These are phyloP conservation scores for Termitomyces sp. DNA, from an alignment of 768 basidiomycete genomes.

Conservation along the genomic window DNA sequence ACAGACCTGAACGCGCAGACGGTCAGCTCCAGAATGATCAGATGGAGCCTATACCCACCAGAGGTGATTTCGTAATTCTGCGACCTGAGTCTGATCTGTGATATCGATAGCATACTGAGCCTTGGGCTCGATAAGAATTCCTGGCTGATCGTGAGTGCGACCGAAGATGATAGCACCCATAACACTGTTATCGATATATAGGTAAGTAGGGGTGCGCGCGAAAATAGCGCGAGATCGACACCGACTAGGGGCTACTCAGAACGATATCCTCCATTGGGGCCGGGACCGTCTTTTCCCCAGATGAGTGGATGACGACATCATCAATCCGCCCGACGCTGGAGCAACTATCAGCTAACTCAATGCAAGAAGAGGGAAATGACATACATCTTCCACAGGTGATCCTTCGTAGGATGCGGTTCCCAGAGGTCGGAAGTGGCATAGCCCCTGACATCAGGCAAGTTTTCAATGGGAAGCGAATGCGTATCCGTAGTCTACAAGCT, in stretches of 20 bases:
- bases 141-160: slow-evolving; percentile 24
- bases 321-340: slow-evolving; percentile 36
- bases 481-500: slow-evolving; percentile 22
- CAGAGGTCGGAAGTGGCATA: slow-evolving; percentile 38
- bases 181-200: slow-evolving; percentile 1
- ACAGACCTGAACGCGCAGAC: slow-evolving; percentile 24
- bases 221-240: not conserved
- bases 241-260: slow-evolving; percentile 21
- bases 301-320: slow-evolving; percentile 35
- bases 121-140: slow-evolving; percentile 24
- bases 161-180: slow-evolving; percentile 37
- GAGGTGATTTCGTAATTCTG: slow-evolving; percentile 29
- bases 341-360: not conserved
- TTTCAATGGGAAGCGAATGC: slow-evolving; percentile 28
- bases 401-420: slow-evolving; percentile 33
- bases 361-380: not conserved
- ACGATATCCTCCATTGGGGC: slow-evolving; percentile 28
- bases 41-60: slow-evolving; percentile 20
- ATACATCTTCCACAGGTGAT: slow-evolving; percentile 34
- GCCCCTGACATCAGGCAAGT: slow-evolving; percentile 31
- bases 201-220: not conserved
- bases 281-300: slow-evolving; percentile 35
- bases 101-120: slow-evolving; percentile 21
- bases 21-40: not conserved
- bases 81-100: slow-evolving; percentile 14